These are phyloP conservation scores for Globisporangium nunn DNA, from an alignment of 352 stramenopile species.

Conservation along the genomic window DNA sequence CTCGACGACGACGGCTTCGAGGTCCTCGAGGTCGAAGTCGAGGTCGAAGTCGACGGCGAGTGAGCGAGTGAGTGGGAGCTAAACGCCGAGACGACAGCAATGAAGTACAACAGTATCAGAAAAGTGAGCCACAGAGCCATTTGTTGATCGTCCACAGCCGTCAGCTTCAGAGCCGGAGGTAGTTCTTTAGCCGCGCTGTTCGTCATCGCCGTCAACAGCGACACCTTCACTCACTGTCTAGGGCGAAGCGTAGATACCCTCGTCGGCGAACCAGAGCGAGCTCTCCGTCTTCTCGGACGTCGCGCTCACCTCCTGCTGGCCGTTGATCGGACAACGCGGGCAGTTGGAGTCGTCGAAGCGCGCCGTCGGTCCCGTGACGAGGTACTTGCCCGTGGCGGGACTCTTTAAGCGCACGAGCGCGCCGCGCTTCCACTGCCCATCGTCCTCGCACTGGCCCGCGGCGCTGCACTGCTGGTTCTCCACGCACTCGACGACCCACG, in stretches of 20 bases:
- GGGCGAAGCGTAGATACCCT: conserved; percentile 76
- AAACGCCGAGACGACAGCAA: neutral
- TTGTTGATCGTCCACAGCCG: neutral
- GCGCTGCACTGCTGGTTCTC: conserved; percentile 70
- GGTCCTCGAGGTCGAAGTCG: conserved; percentile 33
- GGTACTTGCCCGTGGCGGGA: conserved; percentile 35
- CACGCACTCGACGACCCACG: conserved; percentile 72
- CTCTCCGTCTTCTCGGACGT: conserved; percentile 33
- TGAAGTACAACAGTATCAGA: neutral
- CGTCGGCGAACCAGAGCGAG: conserved; percentile 72
- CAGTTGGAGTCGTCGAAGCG: conserved; percentile 81
- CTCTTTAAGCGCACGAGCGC: conserved; percentile 67
- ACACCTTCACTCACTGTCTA: conserved; percentile 11
- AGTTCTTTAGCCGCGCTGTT: neutral
- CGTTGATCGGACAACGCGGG: conserved; percentile 75
- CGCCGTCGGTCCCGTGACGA: conserved; percentile 36
- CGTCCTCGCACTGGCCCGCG: conserved; percentile 57
- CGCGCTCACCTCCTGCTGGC: conserved; percentile 78
- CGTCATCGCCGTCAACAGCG: neutral
- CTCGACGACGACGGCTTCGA: conserved; percentile 81
- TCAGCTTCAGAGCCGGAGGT: neutral
- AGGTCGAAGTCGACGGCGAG: neutral
- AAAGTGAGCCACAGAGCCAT: neutral
- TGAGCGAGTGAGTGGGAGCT: conserved; percentile 1
- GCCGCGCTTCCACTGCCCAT: conserved; percentile 68